Percentiles rank a stretch among this genome's conserved stretches.
phyloP scores from a whole-genome alignment of 2,329 filamentous ascomycete genomes.

The Cercospora sp. region DNA sequence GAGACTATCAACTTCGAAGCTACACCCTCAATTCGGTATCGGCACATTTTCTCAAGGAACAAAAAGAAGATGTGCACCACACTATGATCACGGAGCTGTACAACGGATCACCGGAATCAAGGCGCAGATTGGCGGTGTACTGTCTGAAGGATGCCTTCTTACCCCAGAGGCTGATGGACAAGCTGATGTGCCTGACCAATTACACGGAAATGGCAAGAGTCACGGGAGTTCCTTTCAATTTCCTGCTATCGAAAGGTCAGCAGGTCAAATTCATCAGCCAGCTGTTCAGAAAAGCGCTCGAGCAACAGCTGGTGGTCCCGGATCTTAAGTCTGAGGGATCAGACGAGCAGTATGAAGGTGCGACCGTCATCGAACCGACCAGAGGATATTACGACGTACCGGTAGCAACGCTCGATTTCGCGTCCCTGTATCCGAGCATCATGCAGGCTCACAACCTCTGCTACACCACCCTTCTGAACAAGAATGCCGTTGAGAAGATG shows the following conservation, averaged over 20 bases:
- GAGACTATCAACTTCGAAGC: constrained; percentile 91
- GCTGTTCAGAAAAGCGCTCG: constrained; percentile 88
- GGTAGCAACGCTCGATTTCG: constrained; percentile 96
- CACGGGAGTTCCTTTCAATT: constrained; percentile 97
- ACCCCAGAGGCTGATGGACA: constrained; percentile 92
- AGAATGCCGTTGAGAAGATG: constrained; percentile 72
- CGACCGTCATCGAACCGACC: constrained; percentile 94
- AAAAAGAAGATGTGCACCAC: constrained; percentile 98
- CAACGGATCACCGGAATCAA: constrained; percentile 91
- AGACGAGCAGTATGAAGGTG: constrained; percentile 94
- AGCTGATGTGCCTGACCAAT: constrained; percentile 96
- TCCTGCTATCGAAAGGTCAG: constrained; percentile 84
- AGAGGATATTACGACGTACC: constrained; percentile 93
- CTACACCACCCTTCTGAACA: constrained; percentile 89
- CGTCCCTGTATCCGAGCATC: constrained; percentile 96
- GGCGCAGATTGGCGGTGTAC: constrained; percentile 87
- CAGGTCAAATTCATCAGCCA: constrained; percentile 98
- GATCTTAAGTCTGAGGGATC: constrained; percentile 69
- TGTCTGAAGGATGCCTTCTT: constrained; percentile 97
- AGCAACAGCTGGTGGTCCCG: constrained; percentile 91
- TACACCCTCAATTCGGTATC: constrained; percentile 97
- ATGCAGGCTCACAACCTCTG: constrained; percentile 98
- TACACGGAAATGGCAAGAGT: constrained; percentile 99
- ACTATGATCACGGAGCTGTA: constrained; percentile 99
- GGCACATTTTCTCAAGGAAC: constrained; percentile 90